phyloP scores from a whole-genome alignment of 2,329 filamentous ascomycete genomes.

The Geosmithia putterillii region DNA sequence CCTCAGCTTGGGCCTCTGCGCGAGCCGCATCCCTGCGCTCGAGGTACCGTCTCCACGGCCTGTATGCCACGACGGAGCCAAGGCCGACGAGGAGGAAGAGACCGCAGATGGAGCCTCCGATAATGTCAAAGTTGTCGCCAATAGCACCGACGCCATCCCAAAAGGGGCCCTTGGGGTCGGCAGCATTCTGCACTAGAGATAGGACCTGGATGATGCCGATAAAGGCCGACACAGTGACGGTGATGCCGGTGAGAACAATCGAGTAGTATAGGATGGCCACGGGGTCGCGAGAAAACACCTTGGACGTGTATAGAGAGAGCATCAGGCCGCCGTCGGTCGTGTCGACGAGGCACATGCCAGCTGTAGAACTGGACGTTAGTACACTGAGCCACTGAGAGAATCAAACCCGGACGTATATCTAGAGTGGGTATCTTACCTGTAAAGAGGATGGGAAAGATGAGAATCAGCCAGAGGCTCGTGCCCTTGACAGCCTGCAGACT shows the following conservation, averaged over 20 bases:
- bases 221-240: constrained; percentile 70
- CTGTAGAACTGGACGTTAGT: constrained; percentile 39
- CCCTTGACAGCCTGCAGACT: constrained; percentile 77
- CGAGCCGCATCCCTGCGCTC: neutral
- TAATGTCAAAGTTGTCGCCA: constrained; percentile 72
- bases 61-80: constrained; percentile 63
- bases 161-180: constrained; percentile 61
- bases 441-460: constrained; percentile 84
- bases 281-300: constrained; percentile 62
- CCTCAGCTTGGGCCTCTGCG: too few relatives aligned
- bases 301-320: constrained; percentile 85
- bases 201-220: constrained; percentile 81
- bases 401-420: neutral
- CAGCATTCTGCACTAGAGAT: constrained; percentile 64
- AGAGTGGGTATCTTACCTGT: constrained; percentile 42
- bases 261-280: constrained; percentile 95
- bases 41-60: constrained; percentile 56
- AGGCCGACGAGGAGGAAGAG: constrained; percentile 69
- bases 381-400: neutral
- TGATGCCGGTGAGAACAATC: constrained; percentile 72
- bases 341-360: constrained; percentile 90
- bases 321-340: constrained; percentile 89
- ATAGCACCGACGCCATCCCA: constrained; percentile 77
- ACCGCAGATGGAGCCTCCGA: constrained; percentile 78
- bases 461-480: constrained; percentile 84